Evolutionary conservation across 225 moss, liverwort and hornwort genomes (phyloP).

Genomic region (Thuidium tamariscinum): DNA sequence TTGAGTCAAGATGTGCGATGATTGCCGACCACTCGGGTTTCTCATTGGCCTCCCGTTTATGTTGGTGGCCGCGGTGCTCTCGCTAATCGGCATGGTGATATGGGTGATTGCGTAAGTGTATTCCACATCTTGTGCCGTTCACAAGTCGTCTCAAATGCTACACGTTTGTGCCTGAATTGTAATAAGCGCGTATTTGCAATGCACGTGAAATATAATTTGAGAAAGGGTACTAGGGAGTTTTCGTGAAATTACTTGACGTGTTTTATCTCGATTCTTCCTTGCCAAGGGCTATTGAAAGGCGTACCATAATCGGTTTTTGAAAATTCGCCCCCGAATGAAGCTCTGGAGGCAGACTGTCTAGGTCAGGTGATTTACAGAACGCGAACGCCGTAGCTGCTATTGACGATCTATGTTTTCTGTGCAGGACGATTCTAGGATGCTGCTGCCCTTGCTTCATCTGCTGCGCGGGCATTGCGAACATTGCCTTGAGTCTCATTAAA

Average conservation of each 20-base stretch:
- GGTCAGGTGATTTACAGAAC: neutral
- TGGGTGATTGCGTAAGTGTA: constrained; percentile 85
- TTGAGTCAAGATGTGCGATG: constrained; percentile 18
- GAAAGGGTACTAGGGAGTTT: neutral
- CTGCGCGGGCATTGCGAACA: constrained; percentile 24
- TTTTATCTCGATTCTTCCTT: neutral
- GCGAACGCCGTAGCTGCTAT: neutral
- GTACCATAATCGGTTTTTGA: neutral
- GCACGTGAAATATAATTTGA: neutral
- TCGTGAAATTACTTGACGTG: neutral
- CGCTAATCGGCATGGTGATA: constrained; percentile 58
- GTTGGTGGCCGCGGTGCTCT: constrained; percentile 55
- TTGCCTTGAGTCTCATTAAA: constrained; percentile 28
- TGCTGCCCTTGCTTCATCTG: constrained; percentile 38
- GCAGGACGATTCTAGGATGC: constrained; percentile 21
- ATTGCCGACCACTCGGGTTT: constrained; percentile 77
- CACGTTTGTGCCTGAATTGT: neutral
- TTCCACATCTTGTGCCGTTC: neutral
- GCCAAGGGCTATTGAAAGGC: neutral
- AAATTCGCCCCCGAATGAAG: neutral
- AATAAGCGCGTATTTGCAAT: neutral
- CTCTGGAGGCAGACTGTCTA: neutral
- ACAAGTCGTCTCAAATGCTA: neutral
- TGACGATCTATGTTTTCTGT: neutral
- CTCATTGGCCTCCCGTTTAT: constrained; percentile 84